Percentiles rank a stretch among this genome's conserved stretches.
phyloP scores from a whole-genome alignment of 2,329 filamentous ascomycete genomes.

The Sporothrix luriei region DNA sequence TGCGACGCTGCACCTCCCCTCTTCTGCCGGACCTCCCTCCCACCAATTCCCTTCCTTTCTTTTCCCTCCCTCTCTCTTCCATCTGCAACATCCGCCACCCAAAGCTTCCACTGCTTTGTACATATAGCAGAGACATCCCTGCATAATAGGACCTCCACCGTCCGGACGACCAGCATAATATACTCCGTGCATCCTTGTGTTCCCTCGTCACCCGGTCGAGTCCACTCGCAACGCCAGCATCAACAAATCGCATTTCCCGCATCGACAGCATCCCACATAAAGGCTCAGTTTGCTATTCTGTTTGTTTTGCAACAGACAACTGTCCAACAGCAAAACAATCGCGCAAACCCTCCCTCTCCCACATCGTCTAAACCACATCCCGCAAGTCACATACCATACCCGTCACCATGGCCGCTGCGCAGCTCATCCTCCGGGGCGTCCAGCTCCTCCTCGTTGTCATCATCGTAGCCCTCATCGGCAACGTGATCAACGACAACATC shows the following conservation, averaged over 20 bases:
- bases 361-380: slow-evolving; percentile 7
- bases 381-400: slow-evolving; percentile 3
- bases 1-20: slow-evolving; percentile 21
- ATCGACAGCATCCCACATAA: neutral
- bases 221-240: slow-evolving; percentile 18
- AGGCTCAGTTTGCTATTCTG: neutral
- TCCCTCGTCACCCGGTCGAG: slow-evolving; percentile 31
- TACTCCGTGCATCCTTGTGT: slow-evolving; percentile 31
- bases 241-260: neutral
- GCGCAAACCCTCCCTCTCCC: neutral
- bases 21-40: slow-evolving; percentile 6
- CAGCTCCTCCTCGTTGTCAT: slow-evolving; percentile 58
- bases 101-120: slow-evolving; percentile 21
- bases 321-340: slow-evolving; percentile 3
- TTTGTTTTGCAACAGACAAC: neutral
- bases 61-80: slow-evolving; percentile 1
- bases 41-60: neutral
- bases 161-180: slow-evolving; percentile 25
- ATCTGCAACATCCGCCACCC: slow-evolving; percentile 25
- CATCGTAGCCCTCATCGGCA: slow-evolving; percentile 60
- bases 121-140: slow-evolving; percentile 24
- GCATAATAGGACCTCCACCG: slow-evolving; percentile 25
- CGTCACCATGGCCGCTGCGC: slow-evolving; percentile 45
- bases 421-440: slow-evolving; percentile 51
- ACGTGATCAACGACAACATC: slow-evolving; percentile 57